These are phyloP conservation scores for Bryoerythrophyllum caledonicum DNA, from an alignment of 225 moss, liverwort and hornwort species.

Conservation along the genomic window DNA sequence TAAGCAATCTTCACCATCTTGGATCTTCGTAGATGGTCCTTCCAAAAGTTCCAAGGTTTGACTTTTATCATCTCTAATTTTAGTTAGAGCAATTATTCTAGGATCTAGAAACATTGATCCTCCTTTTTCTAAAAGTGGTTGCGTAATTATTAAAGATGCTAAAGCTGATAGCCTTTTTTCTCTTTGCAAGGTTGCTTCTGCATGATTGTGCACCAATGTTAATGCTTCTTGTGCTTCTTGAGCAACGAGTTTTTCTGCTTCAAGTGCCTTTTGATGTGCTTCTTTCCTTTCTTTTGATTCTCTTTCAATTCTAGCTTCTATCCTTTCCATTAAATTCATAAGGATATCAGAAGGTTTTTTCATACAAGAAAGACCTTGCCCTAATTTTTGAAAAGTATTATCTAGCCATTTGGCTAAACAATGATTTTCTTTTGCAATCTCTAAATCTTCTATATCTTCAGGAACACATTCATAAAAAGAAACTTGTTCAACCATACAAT, in stretches of 20 bases:
- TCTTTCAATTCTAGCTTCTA: constrained; percentile 4
- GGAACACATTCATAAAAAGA: constrained; percentile 49
- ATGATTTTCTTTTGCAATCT: constrained; percentile 49
- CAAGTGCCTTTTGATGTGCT: neutral
- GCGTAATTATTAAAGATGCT: neutral
- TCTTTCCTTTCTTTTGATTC: constrained; percentile 2
- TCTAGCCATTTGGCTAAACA: constrained; percentile 34
- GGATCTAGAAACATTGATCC: constrained; percentile 4
- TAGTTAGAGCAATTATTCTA: neutral
- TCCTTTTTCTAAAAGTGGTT: neutral
- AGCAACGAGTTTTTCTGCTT: neutral
- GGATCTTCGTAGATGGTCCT: constrained; percentile 14
- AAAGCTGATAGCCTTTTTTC: neutral
- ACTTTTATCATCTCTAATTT: constrained; percentile 8
- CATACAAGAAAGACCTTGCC: constrained; percentile 44
- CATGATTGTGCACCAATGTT: neutral
- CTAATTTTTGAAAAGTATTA: constrained; percentile 60
- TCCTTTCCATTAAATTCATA: neutral
- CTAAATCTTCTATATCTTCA: constrained; percentile 60
- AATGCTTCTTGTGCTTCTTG: neutral
- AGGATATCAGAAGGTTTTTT: constrained; percentile 8
- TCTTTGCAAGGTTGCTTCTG: neutral
- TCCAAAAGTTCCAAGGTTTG: neutral
- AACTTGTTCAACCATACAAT: constrained; percentile 83
- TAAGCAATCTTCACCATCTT: constrained; percentile 43